Conservation (phyloP, 331 rosid species). For the Acacia pycnantha region DNA sequence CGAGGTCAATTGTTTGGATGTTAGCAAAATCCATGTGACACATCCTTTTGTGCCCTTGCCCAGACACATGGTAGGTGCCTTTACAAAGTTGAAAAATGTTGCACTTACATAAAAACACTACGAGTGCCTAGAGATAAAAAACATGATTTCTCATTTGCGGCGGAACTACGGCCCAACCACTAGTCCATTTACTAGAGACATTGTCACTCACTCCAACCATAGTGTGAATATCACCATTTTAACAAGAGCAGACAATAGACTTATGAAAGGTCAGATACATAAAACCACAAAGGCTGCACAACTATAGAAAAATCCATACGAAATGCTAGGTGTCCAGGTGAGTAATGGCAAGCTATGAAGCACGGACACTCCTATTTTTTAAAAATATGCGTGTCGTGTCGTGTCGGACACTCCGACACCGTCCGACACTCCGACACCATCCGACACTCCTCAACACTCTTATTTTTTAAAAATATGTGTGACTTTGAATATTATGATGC, state of each 20-base stretch:
- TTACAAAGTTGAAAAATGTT: constrained; percentile 8
- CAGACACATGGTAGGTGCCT: constrained; percentile 9
- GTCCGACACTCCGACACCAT: no score
- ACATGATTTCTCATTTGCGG: constrained; percentile 20
- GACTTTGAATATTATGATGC: no score
- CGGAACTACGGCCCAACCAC: constrained; percentile 19
- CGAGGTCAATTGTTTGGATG: constrained; percentile 1
- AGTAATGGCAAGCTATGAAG: constrained; percentile 2
- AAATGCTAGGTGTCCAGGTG: neutral
- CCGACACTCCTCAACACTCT: no score
- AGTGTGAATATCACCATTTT: neutral
- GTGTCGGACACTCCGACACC: no score
- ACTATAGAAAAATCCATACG: neutral
- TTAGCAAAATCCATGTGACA: constrained; percentile 11
- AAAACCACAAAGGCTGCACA: constrained; percentile 12
- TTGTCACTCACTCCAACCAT: constrained; percentile 16
- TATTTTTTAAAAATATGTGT: no score
- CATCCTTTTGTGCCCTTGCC: constrained; percentile 17
- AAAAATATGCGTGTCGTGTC: no score
- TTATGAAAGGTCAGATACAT: neutral
- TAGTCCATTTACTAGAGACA: constrained; percentile 25
- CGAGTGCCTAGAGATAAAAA: constrained; percentile 14
- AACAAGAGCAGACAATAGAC: neutral
- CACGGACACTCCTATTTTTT: no score
- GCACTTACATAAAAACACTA: constrained; percentile 21